Conservation (phyloP, 345 rosid species). For the Gossypium sturtianum region DNA sequence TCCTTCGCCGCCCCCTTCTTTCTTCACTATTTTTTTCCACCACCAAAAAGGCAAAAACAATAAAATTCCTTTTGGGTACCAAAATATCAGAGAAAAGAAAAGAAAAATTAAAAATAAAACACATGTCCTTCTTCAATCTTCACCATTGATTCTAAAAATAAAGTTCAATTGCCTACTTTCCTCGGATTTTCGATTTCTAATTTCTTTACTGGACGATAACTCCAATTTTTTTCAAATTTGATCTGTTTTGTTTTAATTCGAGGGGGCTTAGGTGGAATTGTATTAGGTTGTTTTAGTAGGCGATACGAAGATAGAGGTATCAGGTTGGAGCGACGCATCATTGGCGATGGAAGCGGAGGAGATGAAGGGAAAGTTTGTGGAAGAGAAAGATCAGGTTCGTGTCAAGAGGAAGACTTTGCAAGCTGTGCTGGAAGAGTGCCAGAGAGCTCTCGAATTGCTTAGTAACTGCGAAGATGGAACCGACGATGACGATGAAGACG, state of each 20-base stretch:
- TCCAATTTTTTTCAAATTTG: neutral
- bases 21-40: neutral
- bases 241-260: constrained; percentile 7
- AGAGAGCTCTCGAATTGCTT: constrained; percentile 69
- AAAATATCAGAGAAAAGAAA: neutral
- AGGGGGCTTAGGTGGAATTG: neutral
- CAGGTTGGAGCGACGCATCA: constrained; percentile 14
- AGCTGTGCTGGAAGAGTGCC: constrained; percentile 74
- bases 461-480: constrained; percentile 29
- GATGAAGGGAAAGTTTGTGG: constrained; percentile 12
- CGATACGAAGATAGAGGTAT: constrained; percentile 32
- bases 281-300: neutral
- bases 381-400: constrained; percentile 40
- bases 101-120: too few species aligned
- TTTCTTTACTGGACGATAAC: neutral
- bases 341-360: constrained; percentile 8
- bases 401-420: constrained; percentile 65
- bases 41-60: too few species aligned
- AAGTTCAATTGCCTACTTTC: neutral
- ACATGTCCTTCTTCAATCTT: neutral
- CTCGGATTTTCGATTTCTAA: neutral
- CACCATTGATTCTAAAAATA: neutral
- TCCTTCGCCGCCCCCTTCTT: too few species aligned
- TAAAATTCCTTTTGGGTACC: too few species aligned
- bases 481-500: constrained; percentile 15